Conservation (phyloP, 2,329 filamentous ascomycete genomes). For the Aspergillus sp. region DNA sequence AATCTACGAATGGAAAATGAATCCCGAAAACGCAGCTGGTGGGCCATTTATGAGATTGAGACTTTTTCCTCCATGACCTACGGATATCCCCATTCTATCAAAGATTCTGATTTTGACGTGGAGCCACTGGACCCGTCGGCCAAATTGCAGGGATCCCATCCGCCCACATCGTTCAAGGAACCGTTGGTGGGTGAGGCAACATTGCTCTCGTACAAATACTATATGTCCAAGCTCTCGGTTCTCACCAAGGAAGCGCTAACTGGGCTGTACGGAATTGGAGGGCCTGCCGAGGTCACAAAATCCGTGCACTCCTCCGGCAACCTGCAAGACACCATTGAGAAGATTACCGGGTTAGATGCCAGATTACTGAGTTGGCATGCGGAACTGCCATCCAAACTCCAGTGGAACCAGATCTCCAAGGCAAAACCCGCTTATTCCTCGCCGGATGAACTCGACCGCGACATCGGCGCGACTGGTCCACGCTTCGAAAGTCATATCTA, state of each 20-base stretch:
- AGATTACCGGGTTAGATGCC: slow-evolving; percentile 4
- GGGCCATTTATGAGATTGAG: slow-evolving; percentile 43
- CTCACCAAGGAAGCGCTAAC: slow-evolving; percentile 16
- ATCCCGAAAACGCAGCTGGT: slow-evolving; percentile 39
- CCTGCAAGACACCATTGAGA: slow-evolving; percentile 7
- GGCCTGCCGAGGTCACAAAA: not conserved
- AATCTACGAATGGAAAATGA: slow-evolving; percentile 16
- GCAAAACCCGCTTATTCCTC: slow-evolving; percentile 12
- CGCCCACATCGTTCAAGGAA: slow-evolving; percentile 9
- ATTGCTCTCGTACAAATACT: slow-evolving; percentile 23
- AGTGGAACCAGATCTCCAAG: not conserved
- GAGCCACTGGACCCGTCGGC: slow-evolving; percentile 27
- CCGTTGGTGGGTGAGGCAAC: slow-evolving; percentile 9
- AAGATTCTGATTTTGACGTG: slow-evolving; percentile 32
- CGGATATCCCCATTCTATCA: slow-evolving; percentile 36
- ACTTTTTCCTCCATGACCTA: slow-evolving; percentile 43
- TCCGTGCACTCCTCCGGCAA: not conserved
- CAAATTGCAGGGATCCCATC: slow-evolving; percentile 7
- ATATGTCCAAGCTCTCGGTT: slow-evolving; percentile 24
- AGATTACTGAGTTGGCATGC: slow-evolving; percentile 15
- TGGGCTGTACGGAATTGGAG: slow-evolving; percentile 18
- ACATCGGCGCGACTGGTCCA: slow-evolving; percentile 23
- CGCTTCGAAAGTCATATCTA: slow-evolving; percentile 27
- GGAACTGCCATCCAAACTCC: slow-evolving; percentile 14
- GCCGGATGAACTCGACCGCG: slow-evolving; percentile 17